Conservation (phyloP, 2,329 filamentous ascomycete genomes). For the Beauveria asiatica region DNA sequence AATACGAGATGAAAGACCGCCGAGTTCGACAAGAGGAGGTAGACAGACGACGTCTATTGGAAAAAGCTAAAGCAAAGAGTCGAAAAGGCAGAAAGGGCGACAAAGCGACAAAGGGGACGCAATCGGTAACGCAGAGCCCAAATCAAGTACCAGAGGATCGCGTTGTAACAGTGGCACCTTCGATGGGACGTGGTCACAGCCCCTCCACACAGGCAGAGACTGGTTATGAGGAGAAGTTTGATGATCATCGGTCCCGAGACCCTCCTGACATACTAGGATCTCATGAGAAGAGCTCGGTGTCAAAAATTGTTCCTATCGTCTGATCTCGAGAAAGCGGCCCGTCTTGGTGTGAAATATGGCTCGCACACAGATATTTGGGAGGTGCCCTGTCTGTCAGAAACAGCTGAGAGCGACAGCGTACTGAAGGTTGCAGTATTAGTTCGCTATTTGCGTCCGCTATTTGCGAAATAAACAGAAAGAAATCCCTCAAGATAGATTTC, state of each 20-base stretch:
- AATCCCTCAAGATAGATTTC: too few relatives aligned
- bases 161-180: constrained; percentile 11
- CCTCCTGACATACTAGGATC: constrained; percentile 12
- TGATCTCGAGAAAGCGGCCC: not conserved
- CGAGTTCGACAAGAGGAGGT: constrained; percentile 74
- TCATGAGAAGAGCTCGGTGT: not conserved
- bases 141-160: constrained; percentile 19
- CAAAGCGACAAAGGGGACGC: constrained; percentile 37
- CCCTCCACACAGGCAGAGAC: constrained; percentile 33
- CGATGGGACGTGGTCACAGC: constrained; percentile 20
- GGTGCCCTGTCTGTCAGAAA: too few relatives aligned
- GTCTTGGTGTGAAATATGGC: not conserved
- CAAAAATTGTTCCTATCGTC: too few relatives aligned
- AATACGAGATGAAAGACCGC: constrained; percentile 92
- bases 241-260: constrained; percentile 20
- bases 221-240: constrained; percentile 28
- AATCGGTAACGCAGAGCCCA: constrained; percentile 14
- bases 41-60: constrained; percentile 75
- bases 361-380: not conserved
- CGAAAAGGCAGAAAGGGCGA: constrained; percentile 78
- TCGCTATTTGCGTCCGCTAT: not conserved
- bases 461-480: too few relatives aligned
- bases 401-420: not conserved
- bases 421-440: not conserved
- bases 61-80: constrained; percentile 91